These are phyloP conservation scores for Clitocybe nebularis DNA, from an alignment of 1,284 basidiomycete genomes.

Conservation along the genomic window DNA sequence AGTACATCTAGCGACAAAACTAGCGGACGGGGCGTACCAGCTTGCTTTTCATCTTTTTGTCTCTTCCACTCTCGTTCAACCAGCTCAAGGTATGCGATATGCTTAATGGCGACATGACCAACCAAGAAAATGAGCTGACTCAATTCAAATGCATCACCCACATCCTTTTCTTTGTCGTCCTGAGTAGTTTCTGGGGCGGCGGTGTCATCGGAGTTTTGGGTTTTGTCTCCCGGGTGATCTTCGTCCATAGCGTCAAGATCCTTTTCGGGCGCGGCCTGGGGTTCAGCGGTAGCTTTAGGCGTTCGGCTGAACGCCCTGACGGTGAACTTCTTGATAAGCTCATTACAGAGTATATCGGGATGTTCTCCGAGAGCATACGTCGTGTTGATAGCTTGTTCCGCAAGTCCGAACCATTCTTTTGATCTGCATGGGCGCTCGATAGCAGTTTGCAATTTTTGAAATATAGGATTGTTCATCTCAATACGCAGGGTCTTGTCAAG, in stretches of 20 bases:
- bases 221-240: slow-evolving; percentile 29
- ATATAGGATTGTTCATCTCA: slow-evolving; percentile 87
- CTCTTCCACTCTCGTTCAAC: slow-evolving; percentile 98
- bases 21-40: slow-evolving; percentile 45
- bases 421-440: slow-evolving; percentile 76
- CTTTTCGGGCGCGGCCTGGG: slow-evolving; percentile 20
- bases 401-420: slow-evolving; percentile 95
- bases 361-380: slow-evolving; percentile 94
- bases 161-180: slow-evolving; percentile 41
- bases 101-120: slow-evolving; percentile 96
- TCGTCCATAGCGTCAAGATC: slow-evolving; percentile 53
- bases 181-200: slow-evolving; percentile 18
- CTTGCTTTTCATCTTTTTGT: slow-evolving; percentile 85
- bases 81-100: slow-evolving; percentile 94
- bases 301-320: slow-evolving; percentile 58
- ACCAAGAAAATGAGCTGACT: slow-evolving; percentile 92
- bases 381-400: slow-evolving; percentile 96
- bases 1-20: background rate
- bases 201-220: slow-evolving; percentile 22
- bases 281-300: slow-evolving; percentile 23
- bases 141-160: slow-evolving; percentile 80
- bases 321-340: slow-evolving; percentile 82
- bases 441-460: slow-evolving; percentile 76
- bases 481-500: slow-evolving; percentile 84
- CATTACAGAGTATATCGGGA: slow-evolving; percentile 83